Conservation (phyloP, 805 yeast species). For the Yueomyces sp. region DNA sequence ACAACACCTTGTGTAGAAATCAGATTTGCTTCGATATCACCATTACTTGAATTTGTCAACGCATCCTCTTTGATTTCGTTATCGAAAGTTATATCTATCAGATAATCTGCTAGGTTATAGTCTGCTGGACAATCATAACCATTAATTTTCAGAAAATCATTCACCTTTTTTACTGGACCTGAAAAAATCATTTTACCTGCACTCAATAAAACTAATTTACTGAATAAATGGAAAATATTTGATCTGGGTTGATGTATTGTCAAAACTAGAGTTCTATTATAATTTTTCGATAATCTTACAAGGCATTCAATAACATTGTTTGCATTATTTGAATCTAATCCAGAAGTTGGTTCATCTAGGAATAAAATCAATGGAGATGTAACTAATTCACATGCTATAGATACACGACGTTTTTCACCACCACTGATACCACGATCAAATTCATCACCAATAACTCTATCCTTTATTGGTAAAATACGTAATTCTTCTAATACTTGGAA, state of each 20-base stretch:
- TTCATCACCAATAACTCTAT: conserved; percentile 78
- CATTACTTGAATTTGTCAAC: background rate
- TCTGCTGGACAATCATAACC: conserved; percentile 83
- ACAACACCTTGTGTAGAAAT: background rate
- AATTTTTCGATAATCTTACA: conserved; percentile 64
- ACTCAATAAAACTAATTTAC: conserved; percentile 64
- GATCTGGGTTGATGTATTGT: conserved; percentile 97
- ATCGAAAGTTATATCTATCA: conserved; percentile 81
- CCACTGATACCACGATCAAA: conserved; percentile 79
- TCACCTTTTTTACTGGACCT: conserved; percentile 66
- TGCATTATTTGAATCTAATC: conserved; percentile 89
- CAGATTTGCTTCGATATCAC: conserved; percentile 12
- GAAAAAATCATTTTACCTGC: conserved; percentile 80
- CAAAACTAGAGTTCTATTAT: conserved; percentile 77
- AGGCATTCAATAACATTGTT: conserved; percentile 78
- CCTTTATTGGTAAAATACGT: conserved; percentile 71
- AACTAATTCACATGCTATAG: conserved; percentile 86
- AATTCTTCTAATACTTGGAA: conserved; percentile 75
- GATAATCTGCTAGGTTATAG: conserved; percentile 85
- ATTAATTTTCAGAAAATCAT: conserved; percentile 56
- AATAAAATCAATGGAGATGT: conserved; percentile 77
- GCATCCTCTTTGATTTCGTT: background rate
- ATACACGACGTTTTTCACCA: conserved; percentile 79
- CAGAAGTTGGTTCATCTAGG: conserved; percentile 90
- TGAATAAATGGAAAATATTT: conserved; percentile 85